Base-by-base conservation (phyloP, 306 rosid species). In the Cicer arietinum region DNA sequence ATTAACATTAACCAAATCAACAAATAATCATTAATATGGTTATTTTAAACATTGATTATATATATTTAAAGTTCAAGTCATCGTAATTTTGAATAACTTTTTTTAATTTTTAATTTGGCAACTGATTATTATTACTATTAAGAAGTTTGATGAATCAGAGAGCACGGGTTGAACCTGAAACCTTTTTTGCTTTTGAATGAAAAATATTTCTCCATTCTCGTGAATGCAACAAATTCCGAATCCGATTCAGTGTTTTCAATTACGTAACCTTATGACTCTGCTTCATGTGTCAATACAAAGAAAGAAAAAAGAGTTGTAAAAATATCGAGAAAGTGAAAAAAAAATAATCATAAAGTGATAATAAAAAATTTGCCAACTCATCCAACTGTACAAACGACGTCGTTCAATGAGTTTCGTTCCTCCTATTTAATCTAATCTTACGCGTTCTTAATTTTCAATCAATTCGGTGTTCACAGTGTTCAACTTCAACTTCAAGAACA, bases 141-240 rank as follows among this genome's bases (percentile, higher is more conserved):
- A 25, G 35, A 25, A 25, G 35, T 25, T 25, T 25, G 35, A 2
- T 25, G 35, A 25, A 3, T 56, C 11, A 59, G 71, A 16, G 30
- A 51, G 39, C 85, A 85, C 81, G 88, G 81, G 54, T 6, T 8
- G 42, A 16, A 14, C 59, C 43, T 69, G 85, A 81, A 52, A 45
- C 82, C 61, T 76, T 63, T 30, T 9, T 2, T 10, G 25, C 35
- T 43, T 65, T 37, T 1, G 48, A 11, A 16, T 8, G 12, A 59
- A 66, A 66, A 70, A 61, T 30, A 20, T 57, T 53, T 46, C 59
- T 69, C 67, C 67, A 77, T 84, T 69, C 88, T 69, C 85, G 88
- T 84, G 88, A 84, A 53, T 3, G 13, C 30, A 53, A 42, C 25
- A 75, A 67, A 10, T 77, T 51, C 69, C 67, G 8, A 66, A 51